A percentile compares a stretch with the other conserved stretches of the same genome.
phyloP scores from a whole-genome alignment of 768 basidiomycete species.

The Auriscalpium microsporum region DNA sequence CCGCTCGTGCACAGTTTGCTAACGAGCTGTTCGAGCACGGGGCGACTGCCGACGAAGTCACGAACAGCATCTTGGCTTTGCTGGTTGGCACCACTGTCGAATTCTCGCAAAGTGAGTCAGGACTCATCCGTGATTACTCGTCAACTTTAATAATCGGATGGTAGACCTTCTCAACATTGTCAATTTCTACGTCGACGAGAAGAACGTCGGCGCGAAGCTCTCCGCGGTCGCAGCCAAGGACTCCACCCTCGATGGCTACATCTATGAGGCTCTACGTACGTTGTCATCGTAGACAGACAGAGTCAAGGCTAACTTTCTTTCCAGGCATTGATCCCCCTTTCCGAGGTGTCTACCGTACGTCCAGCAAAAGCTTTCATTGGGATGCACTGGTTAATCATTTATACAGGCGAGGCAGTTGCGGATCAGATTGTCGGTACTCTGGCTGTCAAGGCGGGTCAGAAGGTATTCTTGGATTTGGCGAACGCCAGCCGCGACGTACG shows the following conservation, averaged over 20 bases:
- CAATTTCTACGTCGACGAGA: conserved; percentile 53
- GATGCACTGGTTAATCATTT: background rate
- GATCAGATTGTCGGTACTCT: conserved; percentile 37
- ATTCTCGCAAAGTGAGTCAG: conserved; percentile 50
- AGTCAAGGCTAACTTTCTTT: background rate
- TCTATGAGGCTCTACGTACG: conserved; percentile 64
- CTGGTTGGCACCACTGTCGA: conserved; percentile 62
- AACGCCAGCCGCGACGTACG: conserved; percentile 48
- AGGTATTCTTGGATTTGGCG: conserved; percentile 55
- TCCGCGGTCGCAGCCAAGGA: conserved; percentile 27
- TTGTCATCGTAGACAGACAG: conserved; percentile 15
- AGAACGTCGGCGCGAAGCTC: conserved; percentile 23
- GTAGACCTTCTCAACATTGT: conserved; percentile 58
- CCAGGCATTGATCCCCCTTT: conserved; percentile 68
- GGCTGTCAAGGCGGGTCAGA: conserved; percentile 37
- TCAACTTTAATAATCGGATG: background rate
- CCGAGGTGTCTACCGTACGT: conserved; percentile 57
- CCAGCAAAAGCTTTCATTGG: background rate
- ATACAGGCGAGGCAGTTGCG: conserved; percentile 37
- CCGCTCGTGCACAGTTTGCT: conserved; percentile 35
- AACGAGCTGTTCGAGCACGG: conserved; percentile 51
- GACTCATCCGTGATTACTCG: no score
- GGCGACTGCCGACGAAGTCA: conserved; percentile 49
- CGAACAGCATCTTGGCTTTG: conserved; percentile 64
- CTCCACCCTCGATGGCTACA: conserved; percentile 43